These are phyloP conservation scores for Nicotiana knightiana DNA, from an alignment of 257 asterid species.

Conservation along the genomic window DNA sequence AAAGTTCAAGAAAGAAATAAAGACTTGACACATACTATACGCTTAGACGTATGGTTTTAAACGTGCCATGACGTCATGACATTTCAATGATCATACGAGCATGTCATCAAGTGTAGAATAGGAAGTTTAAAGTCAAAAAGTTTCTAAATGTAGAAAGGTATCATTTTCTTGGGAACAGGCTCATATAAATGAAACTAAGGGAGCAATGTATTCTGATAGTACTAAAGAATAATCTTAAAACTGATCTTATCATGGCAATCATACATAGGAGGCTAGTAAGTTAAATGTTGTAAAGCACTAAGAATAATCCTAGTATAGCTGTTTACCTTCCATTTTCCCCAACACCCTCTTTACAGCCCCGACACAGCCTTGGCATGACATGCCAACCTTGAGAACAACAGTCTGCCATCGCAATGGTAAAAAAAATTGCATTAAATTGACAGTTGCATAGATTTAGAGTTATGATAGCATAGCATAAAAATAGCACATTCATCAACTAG, in stretches of 20 bases:
- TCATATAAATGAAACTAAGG: not conserved
- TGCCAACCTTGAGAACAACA: conserved; percentile 66
- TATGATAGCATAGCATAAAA: not conserved
- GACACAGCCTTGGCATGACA: conserved; percentile 70
- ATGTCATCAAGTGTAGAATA: not conserved
- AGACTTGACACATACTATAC: not conserved
- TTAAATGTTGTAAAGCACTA: not conserved
- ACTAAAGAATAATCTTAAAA: not conserved
- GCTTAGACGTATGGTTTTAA: not conserved
- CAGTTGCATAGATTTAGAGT: not conserved
- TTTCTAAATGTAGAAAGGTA: not conserved
- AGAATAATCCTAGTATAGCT: not conserved
- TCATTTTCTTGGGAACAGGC: not conserved
- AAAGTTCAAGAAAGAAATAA: not conserved
- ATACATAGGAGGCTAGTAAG: not conserved
- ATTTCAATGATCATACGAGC: not conserved
- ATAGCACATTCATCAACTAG: not conserved
- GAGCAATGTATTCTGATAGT: not conserved
- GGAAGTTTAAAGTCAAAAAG: not conserved
- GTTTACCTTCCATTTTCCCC: conserved; percentile 55
- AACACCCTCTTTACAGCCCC: conserved; percentile 69
- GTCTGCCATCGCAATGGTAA: conserved; percentile 39
- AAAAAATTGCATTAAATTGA: not conserved
- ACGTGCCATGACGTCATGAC: not conserved
- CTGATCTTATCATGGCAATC: not conserved